Base-by-base conservation (phyloP, 805 yeast species). In the Kodamaea neixiangensis region DNA sequence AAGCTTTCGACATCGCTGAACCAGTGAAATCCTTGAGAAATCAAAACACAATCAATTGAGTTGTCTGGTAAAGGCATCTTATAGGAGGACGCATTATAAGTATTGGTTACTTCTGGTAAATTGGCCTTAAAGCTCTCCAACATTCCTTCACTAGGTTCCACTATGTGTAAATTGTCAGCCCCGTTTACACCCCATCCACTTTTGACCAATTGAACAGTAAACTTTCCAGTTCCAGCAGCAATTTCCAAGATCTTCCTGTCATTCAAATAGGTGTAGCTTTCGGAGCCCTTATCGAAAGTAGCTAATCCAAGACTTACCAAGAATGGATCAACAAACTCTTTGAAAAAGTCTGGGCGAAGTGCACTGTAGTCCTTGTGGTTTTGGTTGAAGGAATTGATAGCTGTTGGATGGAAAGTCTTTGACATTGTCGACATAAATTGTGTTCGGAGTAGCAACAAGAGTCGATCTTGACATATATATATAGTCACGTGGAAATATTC, bases 21-120 rank as follows among this genome's bases (percentile, higher is more conserved):
- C 88, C 88, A 83, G 55, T 83, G 88, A 61, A 79, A 83, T 0
- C 81, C 88, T 57, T 83, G 87, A 0, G 87, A 86, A 7, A 79
- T 64, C 7, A 81, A 67, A 1, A 83, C 66, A 0, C 77, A 75
- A 61, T 82, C 87, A 17, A 73, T 71, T 0, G 78, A 64, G 22
- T 62, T 54, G 51, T 74, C 80, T 1, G 63, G 67, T 1, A 76
- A 53, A 1, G 86, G 85, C n/a, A 81, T 58, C 1, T 65, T 54
- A 56, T 78, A 78, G 17, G 80, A 72, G 5, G 79, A 68, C 0
- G 81, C 83, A 7, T 63, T 52, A 18, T 66, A 53, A 6, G 41
- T 18, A 2, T 45, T 35, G 20, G 66, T 59, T 7, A 80, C 54
- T 2, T 63, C 55, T 1, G 87, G 87, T 56, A 77, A 78, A 49